These are phyloP conservation scores for Hypoxylon lienhwacheense DNA, from an alignment of 495 filamentous ascomycete genomes.

Conservation along the genomic window DNA sequence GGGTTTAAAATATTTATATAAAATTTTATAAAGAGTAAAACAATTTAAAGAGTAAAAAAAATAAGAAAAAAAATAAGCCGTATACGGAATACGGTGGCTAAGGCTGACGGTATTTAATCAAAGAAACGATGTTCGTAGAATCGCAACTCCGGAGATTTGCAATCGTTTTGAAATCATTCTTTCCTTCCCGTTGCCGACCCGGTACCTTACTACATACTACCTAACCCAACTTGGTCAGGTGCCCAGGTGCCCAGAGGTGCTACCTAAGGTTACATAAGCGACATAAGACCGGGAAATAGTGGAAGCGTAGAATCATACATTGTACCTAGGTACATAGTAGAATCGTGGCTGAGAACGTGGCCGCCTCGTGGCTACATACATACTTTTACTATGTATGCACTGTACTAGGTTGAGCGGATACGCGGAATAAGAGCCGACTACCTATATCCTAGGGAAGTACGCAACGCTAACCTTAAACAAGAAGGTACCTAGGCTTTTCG, in stretches of 20 bases:
- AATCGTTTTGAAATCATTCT: conserved; percentile 32
- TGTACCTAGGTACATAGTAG: too few species aligned
- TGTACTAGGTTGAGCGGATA: not conserved
- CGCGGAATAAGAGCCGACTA: conserved; percentile 10
- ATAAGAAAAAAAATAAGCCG: too few species aligned
- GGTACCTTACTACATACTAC: not conserved
- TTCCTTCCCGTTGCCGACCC: not conserved
- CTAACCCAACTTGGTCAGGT: not conserved
- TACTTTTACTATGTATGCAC: conserved; percentile 5
- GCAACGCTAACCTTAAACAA: conserved; percentile 4
- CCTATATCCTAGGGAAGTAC: too few species aligned
- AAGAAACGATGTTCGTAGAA: conserved; percentile 1
- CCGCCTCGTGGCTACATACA: conserved; percentile 17
- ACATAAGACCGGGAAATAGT: not conserved
- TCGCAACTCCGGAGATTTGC: conserved; percentile 30
- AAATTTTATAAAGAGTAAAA: too few species aligned
- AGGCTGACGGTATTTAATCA: conserved; percentile 26
- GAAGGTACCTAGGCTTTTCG: too few species aligned
- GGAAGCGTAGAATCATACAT: too few species aligned
- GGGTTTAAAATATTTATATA: conserved; percentile 1
- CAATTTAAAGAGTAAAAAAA: too few species aligned
- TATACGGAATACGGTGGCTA: too few species aligned
- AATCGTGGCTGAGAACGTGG: conserved; percentile 2
- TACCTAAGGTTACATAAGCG: not conserved
- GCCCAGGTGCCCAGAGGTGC: conserved; percentile 5